Evolutionary conservation across 306 rosid genomes (phyloP), one percentile per base, ranked within the genome.

Genomic region (Fagus sylvatica): DNA sequence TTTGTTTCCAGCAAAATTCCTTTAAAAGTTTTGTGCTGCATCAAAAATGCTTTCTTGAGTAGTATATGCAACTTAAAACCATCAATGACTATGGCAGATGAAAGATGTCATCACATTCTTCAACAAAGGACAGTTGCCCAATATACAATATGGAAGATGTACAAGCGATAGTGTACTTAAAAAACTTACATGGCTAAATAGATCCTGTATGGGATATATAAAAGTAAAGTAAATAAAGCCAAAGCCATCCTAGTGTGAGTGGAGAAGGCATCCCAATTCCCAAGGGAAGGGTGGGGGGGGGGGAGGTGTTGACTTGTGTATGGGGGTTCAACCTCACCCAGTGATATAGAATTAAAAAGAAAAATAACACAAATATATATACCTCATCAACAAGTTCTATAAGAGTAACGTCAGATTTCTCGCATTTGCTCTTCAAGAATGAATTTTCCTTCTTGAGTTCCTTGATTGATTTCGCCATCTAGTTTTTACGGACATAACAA

Each of bases 391-490:
- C 89, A 71, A 94, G 92, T 84, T 88, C 95, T 75, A 89, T 92
- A 53, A 94, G 95, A 15, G 92, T 92, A 70, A 92, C 42, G 76
- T 94, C 98, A 69, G 98, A 87, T 77, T 89, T 90, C 78, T 94
- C 97, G 17, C 91, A 79, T 86, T 94, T 94, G 85, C 93, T 90
- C 92, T 86, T 94, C 97, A 94, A 80, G 86, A 92, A 92, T 53
- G 85, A 82, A 78, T 94, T 94, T 86, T 94, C 98, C 90, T 92
- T 92, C 89, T 88, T 89, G 80, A 92, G 97, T 79, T 94, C 97
- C 91, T 92, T 94, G 87, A 84, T 90, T 76, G 97, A 94, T 84
- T 92, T 94, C 4, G 97, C 84, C 98, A 88, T 94, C 98, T 94
- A 84, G 43, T 60, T 81, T 76, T 86, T 76, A 12, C 48, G 80